These are phyloP conservation scores for Cyclanthera cordifolia DNA, from an alignment of 306 rosid species.

Conservation along the genomic window DNA sequence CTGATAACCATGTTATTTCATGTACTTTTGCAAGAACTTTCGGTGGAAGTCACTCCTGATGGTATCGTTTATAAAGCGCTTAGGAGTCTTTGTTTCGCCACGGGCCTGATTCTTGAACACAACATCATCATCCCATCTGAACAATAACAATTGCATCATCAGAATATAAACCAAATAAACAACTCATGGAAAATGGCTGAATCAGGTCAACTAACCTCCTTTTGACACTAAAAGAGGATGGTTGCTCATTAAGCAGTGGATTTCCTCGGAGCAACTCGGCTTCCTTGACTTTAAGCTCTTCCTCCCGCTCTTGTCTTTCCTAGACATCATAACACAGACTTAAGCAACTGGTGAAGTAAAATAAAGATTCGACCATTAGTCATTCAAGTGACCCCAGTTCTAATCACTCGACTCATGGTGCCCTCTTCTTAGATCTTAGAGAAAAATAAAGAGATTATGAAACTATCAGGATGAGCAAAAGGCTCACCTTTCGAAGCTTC, in stretches of 20 bases:
- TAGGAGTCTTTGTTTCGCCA: slow-evolving; percentile 70
- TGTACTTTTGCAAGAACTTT: slow-evolving; percentile 79
- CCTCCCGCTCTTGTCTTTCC: slow-evolving; percentile 62
- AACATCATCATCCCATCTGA: slow-evolving; percentile 86
- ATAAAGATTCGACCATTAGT: not conserved
- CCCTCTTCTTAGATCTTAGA: slow-evolving; percentile 7
- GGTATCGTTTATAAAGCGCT: slow-evolving; percentile 90
- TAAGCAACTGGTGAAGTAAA: not conserved
- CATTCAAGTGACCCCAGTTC: not conserved
- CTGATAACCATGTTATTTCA: slow-evolving; percentile 42
- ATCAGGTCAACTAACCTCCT: slow-evolving; percentile 40
- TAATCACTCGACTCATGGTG: not conserved
- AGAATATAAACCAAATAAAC: not conserved
- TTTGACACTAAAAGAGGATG: slow-evolving; percentile 64
- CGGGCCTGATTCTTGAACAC: slow-evolving; percentile 91
- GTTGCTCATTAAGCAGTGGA: slow-evolving; percentile 52
- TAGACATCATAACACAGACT: slow-evolving; percentile 22
- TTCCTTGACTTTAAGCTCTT: slow-evolving; percentile 86
- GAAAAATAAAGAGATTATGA: not conserved
- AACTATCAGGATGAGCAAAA: not conserved
- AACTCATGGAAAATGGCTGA: not conserved
- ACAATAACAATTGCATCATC: not conserved
- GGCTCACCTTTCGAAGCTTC: slow-evolving; percentile 63
- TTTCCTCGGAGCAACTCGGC: slow-evolving; percentile 76
- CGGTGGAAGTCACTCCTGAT: slow-evolving; percentile 88